Evolutionary conservation across 345 rosid species (phyloP).

Genomic region (Aquilaria malaccensis): DNA sequence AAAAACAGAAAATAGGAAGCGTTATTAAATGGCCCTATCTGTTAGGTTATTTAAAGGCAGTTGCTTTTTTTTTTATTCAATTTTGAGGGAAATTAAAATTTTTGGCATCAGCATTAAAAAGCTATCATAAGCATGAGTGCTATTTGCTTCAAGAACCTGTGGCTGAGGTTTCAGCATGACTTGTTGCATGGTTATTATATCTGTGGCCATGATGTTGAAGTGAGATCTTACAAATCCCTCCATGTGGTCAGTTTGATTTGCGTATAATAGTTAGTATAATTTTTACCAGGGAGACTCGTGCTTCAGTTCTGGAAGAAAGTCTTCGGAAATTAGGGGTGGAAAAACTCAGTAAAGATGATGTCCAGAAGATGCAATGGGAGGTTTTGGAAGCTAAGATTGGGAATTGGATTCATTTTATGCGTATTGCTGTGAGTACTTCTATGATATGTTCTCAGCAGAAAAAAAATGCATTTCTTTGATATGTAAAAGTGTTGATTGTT

Average conservation of each 20-base stretch:
- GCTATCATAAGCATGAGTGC: no score
- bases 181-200: no score
- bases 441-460: not conserved
- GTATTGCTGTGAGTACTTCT: constrained; percentile 75
- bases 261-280: constrained; percentile 2
- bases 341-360: constrained; percentile 94
- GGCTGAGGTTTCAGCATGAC: no score
- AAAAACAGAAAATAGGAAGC: no score
- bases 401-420: constrained; percentile 98
- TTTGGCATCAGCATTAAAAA: no score
- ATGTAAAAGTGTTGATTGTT: not conserved
- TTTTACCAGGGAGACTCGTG: constrained; percentile 71
- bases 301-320: constrained; percentile 78
- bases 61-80: no score
- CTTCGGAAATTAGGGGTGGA: constrained; percentile 89
- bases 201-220: constrained; percentile 4
- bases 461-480: not conserved
- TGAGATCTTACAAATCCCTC: constrained; percentile 13
- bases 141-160: no score
- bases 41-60: no score
- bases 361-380: constrained; percentile 98
- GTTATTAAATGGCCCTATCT: no score
- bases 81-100: no score
- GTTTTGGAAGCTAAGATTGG: constrained; percentile 96
- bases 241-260: no score